phyloP scores from a whole-genome alignment of 2,329 filamentous ascomycete genomes.

The Clonostachys rosea region DNA sequence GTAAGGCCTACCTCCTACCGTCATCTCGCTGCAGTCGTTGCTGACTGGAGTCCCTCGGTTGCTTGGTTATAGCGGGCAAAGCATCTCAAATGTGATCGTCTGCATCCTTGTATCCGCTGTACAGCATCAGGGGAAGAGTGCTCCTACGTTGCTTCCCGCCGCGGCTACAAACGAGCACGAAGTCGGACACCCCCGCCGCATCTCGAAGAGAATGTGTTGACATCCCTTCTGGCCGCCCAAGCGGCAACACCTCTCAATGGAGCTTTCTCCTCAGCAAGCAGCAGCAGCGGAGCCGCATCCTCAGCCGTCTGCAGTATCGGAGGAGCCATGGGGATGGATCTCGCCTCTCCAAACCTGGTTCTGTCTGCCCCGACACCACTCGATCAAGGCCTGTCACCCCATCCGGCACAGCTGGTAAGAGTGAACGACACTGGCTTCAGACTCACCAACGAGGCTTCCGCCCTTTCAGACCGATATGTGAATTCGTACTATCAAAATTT shows the following conservation, averaged over 20 bases:
- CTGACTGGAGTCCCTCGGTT: too few relatives aligned
- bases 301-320: too few relatives aligned
- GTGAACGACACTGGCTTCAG: not conserved
- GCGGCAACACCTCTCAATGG: not conserved
- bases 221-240: not conserved
- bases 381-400: too few relatives aligned
- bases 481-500: constrained; percentile 57
- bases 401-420: too few relatives aligned
- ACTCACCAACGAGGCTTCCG: not conserved
- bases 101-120: constrained; percentile 66
- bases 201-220: constrained; percentile 29
- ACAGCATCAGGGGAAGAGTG: constrained; percentile 54
- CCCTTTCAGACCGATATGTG: constrained; percentile 45
- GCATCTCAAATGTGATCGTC: constrained; percentile 74
- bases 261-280: not conserved
- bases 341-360: not conserved
- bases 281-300: too few relatives aligned
- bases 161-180: constrained; percentile 64
- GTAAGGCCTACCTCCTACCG: too few relatives aligned
- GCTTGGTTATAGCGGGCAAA: constrained; percentile 42
- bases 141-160: constrained; percentile 67
- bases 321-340: not conserved
- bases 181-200: too few relatives aligned
- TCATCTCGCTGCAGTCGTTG: too few relatives aligned
- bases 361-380: not conserved